These are phyloP conservation scores for Pleurotus djamor DNA, from an alignment of 768 basidiomycete species.

Conservation along the genomic window DNA sequence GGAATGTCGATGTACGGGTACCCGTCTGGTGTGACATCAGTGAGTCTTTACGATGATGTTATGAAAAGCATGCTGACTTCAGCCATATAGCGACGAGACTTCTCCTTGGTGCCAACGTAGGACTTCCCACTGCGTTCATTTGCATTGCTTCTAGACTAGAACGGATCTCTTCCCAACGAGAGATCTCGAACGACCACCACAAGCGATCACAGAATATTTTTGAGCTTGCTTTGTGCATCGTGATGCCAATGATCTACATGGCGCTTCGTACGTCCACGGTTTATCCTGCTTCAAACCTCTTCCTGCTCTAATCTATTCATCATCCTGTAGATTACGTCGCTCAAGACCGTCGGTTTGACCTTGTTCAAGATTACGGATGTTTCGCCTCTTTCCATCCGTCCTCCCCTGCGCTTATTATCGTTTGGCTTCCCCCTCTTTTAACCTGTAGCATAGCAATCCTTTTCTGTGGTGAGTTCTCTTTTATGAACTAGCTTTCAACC, in stretches of 20 bases:
- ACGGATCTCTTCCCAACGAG: constrained; percentile 3
- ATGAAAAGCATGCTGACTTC: not conserved
- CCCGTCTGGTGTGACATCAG: constrained; percentile 71
- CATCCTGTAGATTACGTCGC: constrained; percentile 45
- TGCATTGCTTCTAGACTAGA: constrained; percentile 6
- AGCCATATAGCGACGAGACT: constrained; percentile 36
- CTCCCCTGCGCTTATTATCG: constrained; percentile 34
- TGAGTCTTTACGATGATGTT: constrained; percentile 18
- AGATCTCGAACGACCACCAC: constrained; percentile 20
- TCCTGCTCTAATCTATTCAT: not conserved
- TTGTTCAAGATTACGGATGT: constrained; percentile 58
- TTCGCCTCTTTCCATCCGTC: constrained; percentile 43
- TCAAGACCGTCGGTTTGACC: constrained; percentile 63
- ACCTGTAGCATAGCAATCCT: constrained; percentile 37
- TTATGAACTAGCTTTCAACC: not conserved
- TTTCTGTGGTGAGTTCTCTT: constrained; percentile 33
- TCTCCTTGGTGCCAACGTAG: constrained; percentile 19
- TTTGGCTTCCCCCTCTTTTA: constrained; percentile 45
- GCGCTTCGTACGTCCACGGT: constrained; percentile 48
- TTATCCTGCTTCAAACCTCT: too few relatives aligned
- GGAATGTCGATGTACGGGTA: constrained; percentile 29
- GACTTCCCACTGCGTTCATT: constrained; percentile 1
- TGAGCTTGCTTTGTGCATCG: constrained; percentile 48
- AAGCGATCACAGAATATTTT: constrained; percentile 39
- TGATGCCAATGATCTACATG: constrained; percentile 56